A percentile compares a stretch with the other conserved stretches of the same genome.
Evolutionary conservation across 2,329 filamentous ascomycete species (phyloP).

Genomic region (Coleophoma cylindrospora): DNA sequence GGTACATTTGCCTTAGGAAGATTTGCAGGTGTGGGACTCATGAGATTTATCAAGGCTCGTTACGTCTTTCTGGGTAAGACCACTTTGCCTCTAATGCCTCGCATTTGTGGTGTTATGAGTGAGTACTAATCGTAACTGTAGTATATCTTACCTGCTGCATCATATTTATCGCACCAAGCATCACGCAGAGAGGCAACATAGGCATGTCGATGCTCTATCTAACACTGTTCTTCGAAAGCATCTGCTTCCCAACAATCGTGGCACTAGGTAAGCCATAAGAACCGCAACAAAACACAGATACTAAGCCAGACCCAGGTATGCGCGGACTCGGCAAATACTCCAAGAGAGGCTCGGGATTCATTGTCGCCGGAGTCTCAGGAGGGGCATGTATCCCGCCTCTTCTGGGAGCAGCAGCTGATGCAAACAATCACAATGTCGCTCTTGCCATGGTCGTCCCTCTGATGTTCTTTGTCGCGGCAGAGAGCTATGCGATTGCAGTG

Average conservation of each 20-base stretch:
- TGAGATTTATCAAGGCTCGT: conserved; percentile 46
- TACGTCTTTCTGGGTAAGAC: conserved; percentile 37
- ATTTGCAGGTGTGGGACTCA: conserved; percentile 42
- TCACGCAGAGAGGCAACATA: conserved; percentile 40
- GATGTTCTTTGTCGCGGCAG: conserved; percentile 41
- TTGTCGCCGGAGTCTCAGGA: conserved; percentile 43
- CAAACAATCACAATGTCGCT: background rate
- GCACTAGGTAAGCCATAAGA: conserved; percentile 28
- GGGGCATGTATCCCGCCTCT: conserved; percentile 42
- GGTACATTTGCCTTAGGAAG: conserved; percentile 49
- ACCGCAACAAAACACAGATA: too few relatives aligned
- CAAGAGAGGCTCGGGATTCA: conserved; percentile 42
- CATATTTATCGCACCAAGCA: conserved; percentile 43
- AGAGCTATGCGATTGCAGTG: conserved; percentile 38
- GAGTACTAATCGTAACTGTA: too few relatives aligned
- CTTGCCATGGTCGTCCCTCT: conserved; percentile 38
- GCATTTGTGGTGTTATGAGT: too few relatives aligned
- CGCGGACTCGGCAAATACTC: conserved; percentile 45
- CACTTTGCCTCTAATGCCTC: too few relatives aligned
- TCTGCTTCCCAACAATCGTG: conserved; percentile 49
- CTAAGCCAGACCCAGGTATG: conserved; percentile 27
- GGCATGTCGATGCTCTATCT: conserved; percentile 45
- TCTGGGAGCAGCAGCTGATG: conserved; percentile 34
- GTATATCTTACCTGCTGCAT: conserved; percentile 38
- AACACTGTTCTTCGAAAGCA: conserved; percentile 46